Evolutionary conservation across 352 stramenopile species (phyloP).

Genomic region (Phytophthora pluvialis): DNA sequence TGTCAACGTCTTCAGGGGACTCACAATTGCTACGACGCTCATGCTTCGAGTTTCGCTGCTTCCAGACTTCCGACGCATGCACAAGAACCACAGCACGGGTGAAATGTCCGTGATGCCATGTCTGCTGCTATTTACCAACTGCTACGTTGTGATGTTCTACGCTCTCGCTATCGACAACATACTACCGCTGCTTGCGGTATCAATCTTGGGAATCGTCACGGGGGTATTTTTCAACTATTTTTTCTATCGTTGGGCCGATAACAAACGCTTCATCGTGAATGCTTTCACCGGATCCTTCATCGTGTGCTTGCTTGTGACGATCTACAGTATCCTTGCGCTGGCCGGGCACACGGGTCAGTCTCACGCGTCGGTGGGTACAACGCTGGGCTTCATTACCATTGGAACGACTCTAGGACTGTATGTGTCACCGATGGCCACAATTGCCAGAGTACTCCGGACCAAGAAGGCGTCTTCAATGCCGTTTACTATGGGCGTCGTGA

Average conservation of each 20-base stretch:
- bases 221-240: slow-evolving; percentile 37
- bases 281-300: slow-evolving; percentile 16
- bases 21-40: slow-evolving; percentile 44
- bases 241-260: slow-evolving; percentile 34
- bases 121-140: slow-evolving; percentile 40
- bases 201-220: slow-evolving; percentile 32
- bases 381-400: slow-evolving; percentile 58
- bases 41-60: slow-evolving; percentile 41
- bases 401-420: slow-evolving; percentile 59
- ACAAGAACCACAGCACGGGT: slow-evolving; percentile 38
- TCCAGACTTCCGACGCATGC: slow-evolving; percentile 44
- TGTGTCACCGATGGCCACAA: slow-evolving; percentile 57
- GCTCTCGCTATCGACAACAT: slow-evolving; percentile 34
- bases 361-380: slow-evolving; percentile 33
- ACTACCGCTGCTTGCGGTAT: slow-evolving; percentile 34
- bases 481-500: slow-evolving; percentile 30
- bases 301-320: slow-evolving; percentile 33
- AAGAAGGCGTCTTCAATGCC: slow-evolving; percentile 33
- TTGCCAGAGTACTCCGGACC: slow-evolving; percentile 39
- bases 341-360: slow-evolving; percentile 38
- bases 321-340: slow-evolving; percentile 48
- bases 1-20: slow-evolving; percentile 22
- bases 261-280: slow-evolving; percentile 25
- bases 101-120: slow-evolving; percentile 45
- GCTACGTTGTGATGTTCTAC: slow-evolving; percentile 41